Conservation (phyloP, 495 filamentous ascomycete genomes). For the Sabuloglossum arenarium region DNA sequence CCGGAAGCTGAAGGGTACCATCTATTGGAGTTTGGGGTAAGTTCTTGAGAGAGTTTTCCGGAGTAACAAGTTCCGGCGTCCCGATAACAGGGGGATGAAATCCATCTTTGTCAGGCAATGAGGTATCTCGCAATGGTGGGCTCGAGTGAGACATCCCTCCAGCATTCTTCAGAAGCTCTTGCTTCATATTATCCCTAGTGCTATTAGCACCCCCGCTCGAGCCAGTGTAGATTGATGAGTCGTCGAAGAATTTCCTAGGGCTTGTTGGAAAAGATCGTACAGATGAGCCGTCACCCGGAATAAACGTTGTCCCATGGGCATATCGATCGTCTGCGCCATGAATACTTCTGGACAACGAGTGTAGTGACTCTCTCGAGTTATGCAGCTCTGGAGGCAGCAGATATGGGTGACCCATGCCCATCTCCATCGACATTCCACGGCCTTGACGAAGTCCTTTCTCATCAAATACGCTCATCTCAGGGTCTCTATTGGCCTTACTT, state of each 20-base stretch:
- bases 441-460: slow-evolving; percentile 31
- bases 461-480: slow-evolving; percentile 22
- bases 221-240: slow-evolving; percentile 41
- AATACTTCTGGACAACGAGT: slow-evolving; percentile 58
- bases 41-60: slow-evolving; percentile 8
- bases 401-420: slow-evolving; percentile 69
- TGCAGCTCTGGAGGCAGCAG: slow-evolving; percentile 67
- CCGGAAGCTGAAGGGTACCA: slow-evolving; percentile 4
- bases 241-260: slow-evolving; percentile 27
- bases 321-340: slow-evolving; percentile 64
- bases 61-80: slow-evolving; percentile 6
- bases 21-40: slow-evolving; percentile 1
- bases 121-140: slow-evolving; percentile 21
- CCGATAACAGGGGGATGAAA: slow-evolving; percentile 6
- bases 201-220: slow-evolving; percentile 19
- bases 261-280: slow-evolving; percentile 27
- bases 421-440: slow-evolving; percentile 64
- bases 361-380: slow-evolving; percentile 61
- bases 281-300: slow-evolving; percentile 35
- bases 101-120: neutral
- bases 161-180: slow-evolving; percentile 39
- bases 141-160: slow-evolving; percentile 42
- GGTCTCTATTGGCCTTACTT: slow-evolving; percentile 27
- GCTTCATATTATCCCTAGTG: slow-evolving; percentile 31
- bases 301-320: slow-evolving; percentile 41